Evolutionary conservation across 257 asterid species (phyloP), one percentile per base, ranked within the genome.

Genomic region (Sherardia arvensis): DNA sequence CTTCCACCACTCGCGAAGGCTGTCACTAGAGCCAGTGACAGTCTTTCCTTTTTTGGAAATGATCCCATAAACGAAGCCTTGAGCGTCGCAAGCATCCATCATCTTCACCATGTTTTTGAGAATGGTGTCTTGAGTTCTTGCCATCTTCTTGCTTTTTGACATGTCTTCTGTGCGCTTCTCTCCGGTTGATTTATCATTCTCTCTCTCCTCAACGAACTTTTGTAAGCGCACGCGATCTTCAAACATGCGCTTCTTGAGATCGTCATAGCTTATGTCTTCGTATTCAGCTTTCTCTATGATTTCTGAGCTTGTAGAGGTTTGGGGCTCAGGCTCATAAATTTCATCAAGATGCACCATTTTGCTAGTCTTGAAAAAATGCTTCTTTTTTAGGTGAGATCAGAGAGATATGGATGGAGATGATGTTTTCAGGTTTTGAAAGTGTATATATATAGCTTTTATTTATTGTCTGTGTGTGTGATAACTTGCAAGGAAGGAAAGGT

Each of bases 31-130:
- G 3, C 95, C 95, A 0, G 69, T 75, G 47, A 83, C 69, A 0
- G 87, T 77, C 53, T 76, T 82, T 3, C 94, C 94, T 1, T 80
- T 85, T 3, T 80, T 84, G 0, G 90, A 78, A 5, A 88, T 74
- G 45, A 88, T 88, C 30, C 96, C 96, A 57, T 84, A 84, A 23
- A 85, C 91, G 32, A 88, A 88, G 1, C 94, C 94, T 67, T 71
- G 83, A 1, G 71, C 96, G 7, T 82, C 79, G 69, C 92, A 82
- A 5, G 79, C 87, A 5, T 88, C 91, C 90, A 82, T 82, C 62
- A 84, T 82, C 29, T 82, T 84, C 30, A 80, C 65, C 88, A 85
- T 88, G 79, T 82, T 80, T 12, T 82, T 85, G 4, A 88, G 85
- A 6, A 84, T 47, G 0, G 81, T 70, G 51, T 82, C 85, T 17